Percentiles rank a stretch among this genome's conserved stretches.
Evolutionary conservation across 2,329 filamentous ascomycete genomes (phyloP).

Genomic region (Fusarium sp.): DNA sequence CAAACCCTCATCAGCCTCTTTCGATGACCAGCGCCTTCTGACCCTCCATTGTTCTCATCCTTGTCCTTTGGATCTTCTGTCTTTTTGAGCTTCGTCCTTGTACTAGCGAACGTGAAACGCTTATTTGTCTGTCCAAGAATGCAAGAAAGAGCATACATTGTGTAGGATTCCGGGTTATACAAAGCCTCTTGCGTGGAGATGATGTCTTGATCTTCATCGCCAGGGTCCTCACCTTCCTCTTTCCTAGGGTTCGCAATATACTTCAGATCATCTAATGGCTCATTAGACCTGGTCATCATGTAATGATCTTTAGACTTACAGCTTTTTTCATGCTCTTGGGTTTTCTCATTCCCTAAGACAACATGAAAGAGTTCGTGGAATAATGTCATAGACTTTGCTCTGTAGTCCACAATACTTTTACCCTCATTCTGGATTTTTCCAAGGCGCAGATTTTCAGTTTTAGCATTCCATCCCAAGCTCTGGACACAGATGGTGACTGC

Average conservation of each 20-base stretch:
- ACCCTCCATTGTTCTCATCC: background rate
- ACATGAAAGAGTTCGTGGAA: background rate
- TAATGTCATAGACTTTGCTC: background rate
- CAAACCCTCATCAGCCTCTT: background rate
- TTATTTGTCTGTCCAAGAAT: background rate
- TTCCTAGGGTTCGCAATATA: background rate
- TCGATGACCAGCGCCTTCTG: background rate
- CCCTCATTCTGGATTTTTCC: background rate
- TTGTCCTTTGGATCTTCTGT: background rate
- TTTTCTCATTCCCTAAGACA: fast-evolving
- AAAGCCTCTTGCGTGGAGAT: background rate
- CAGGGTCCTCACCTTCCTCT: background rate
- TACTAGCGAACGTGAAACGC: background rate
- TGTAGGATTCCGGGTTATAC: background rate
- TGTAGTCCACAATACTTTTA: background rate
- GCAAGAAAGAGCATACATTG: background rate
- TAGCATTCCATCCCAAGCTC: fast-evolving
- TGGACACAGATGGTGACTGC: background rate
- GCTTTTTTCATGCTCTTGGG: background rate
- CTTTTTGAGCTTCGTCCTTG: background rate
- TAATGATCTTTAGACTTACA: background rate
- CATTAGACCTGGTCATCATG: background rate
- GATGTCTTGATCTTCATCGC: background rate
- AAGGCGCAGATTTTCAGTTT: background rate
- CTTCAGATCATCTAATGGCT: fast-evolving